These are phyloP conservation scores for Penicillium waksmanii DNA, from an alignment of 495 filamentous ascomycete species.

Conservation along the genomic window DNA sequence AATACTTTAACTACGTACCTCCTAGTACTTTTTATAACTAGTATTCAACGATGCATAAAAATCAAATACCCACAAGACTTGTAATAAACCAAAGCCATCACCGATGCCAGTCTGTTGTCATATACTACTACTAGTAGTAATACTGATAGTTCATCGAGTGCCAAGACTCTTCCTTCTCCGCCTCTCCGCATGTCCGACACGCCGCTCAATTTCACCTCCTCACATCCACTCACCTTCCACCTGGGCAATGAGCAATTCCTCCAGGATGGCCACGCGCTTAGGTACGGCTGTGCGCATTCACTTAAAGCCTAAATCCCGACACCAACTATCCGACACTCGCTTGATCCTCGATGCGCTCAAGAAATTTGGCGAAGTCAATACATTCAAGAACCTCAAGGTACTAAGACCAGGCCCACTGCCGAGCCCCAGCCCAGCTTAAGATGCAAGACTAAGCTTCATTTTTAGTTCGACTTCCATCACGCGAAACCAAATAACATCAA, in stretches of 20 bases:
- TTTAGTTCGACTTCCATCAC: conserved; percentile 22
- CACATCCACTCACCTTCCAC: not conserved
- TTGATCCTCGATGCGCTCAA: conserved; percentile 72
- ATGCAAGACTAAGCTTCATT: not conserved
- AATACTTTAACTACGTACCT: too few species aligned
- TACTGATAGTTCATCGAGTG: not conserved
- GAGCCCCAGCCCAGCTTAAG: not conserved
- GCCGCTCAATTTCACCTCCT: not conserved
- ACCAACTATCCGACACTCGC: conserved; percentile 66
- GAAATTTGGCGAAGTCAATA: conserved; percentile 74
- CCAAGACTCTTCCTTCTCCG: not conserved
- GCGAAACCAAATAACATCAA: conserved; percentile 15
- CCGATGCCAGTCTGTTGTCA: too few species aligned
- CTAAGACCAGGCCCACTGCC: conserved; percentile 15
- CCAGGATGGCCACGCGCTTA: not conserved
- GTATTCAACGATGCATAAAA: too few species aligned
- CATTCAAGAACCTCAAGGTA: conserved; percentile 74
- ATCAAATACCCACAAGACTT: too few species aligned
- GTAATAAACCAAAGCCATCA: too few species aligned
- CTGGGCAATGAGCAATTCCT: not conserved
- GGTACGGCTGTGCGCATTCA: conserved; percentile 59
- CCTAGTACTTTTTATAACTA: too few species aligned
- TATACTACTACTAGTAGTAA: too few species aligned
- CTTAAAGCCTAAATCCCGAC: conserved; percentile 54
- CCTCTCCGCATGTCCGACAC: conserved; percentile 5